Evolutionary conservation across 768 basidiomycete genomes (phyloP).

Genomic region (Suillus cothurnatus): DNA sequence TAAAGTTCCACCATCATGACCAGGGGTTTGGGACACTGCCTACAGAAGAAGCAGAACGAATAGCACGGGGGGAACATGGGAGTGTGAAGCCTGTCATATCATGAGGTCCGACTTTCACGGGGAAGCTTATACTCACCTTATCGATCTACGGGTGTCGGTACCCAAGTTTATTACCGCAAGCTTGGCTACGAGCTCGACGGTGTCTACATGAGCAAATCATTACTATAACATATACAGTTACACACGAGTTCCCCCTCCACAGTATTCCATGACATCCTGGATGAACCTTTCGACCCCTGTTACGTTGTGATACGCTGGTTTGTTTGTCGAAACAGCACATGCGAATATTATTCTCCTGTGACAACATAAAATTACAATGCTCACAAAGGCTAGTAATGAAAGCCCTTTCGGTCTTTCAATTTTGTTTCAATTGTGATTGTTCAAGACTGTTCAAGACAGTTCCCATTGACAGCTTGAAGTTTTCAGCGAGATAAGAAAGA

Average conservation of each 20-base stretch:
- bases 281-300: conserved; percentile 97
- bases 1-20: conserved; percentile 96
- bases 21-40: conserved; percentile 96
- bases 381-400: too few relatives aligned
- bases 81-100: conserved; percentile 97
- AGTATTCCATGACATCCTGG: conserved; percentile 96
- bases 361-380: too few relatives aligned
- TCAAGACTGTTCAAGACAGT: too few relatives aligned
- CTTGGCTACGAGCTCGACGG: conserved; percentile 95
- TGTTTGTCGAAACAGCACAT: too few relatives aligned
- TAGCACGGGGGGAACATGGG: conserved; percentile 96
- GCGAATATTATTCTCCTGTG: too few relatives aligned
- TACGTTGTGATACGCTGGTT: too few relatives aligned
- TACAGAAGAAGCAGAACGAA: conserved; percentile 99
- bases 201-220: conserved; percentile 94
- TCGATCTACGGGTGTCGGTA: conserved; percentile 84
- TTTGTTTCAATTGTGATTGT: too few relatives aligned
- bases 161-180: conserved; percentile 94
- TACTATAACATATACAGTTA: conserved; percentile 40
- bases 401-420: too few relatives aligned
- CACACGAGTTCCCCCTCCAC: conserved; percentile 90
- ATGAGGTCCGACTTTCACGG: conserved; percentile 51
- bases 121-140: conserved; percentile 10
- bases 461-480: too few relatives aligned
- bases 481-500: too few relatives aligned